Percentiles rank a stretch among this genome's conserved stretches.
These are phyloP conservation scores for Nigrograna mackinnonii DNA, from an alignment of 2,329 filamentous ascomycete genomes.

Conservation along the genomic window DNA sequence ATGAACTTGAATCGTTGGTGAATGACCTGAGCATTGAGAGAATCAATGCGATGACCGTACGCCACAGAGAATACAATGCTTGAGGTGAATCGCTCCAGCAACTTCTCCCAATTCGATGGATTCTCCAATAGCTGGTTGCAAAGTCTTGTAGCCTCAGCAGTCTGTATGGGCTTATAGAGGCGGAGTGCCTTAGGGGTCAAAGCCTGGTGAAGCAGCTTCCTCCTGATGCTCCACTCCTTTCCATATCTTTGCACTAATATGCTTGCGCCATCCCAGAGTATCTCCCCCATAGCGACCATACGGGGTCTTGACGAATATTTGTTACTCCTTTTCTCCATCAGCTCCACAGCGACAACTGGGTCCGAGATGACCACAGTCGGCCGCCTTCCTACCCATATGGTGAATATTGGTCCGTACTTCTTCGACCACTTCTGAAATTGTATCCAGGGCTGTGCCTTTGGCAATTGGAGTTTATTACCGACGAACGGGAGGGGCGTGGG, in stretches of 20 bases:
- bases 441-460: constrained; percentile 37
- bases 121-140: constrained; percentile 46
- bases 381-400: constrained; percentile 52
- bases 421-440: constrained; percentile 49
- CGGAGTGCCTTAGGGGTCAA: constrained; percentile 49
- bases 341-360: constrained; percentile 46
- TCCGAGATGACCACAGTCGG: constrained; percentile 52
- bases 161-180: constrained; percentile 53
- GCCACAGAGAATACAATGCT: constrained; percentile 56
- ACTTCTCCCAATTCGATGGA: constrained; percentile 48
- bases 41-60: constrained; percentile 56
- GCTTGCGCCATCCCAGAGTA: constrained; percentile 48
- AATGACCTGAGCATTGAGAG: constrained; percentile 51
- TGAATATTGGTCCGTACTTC: constrained; percentile 52
- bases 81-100: constrained; percentile 53
- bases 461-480: constrained; percentile 38
- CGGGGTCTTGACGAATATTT: constrained; percentile 51
- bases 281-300: constrained; percentile 51
- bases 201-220: constrained; percentile 43
- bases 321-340: constrained; percentile 51
- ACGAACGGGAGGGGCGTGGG: constrained; percentile 52
- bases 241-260: constrained; percentile 54
- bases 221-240: constrained; percentile 49
- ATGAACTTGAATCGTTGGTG: constrained; percentile 53
- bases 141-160: constrained; percentile 53